Evolutionary conservation across 805 yeast species (phyloP), one percentile per base, ranked within the genome.

Genomic region (Candida oleophila): DNA sequence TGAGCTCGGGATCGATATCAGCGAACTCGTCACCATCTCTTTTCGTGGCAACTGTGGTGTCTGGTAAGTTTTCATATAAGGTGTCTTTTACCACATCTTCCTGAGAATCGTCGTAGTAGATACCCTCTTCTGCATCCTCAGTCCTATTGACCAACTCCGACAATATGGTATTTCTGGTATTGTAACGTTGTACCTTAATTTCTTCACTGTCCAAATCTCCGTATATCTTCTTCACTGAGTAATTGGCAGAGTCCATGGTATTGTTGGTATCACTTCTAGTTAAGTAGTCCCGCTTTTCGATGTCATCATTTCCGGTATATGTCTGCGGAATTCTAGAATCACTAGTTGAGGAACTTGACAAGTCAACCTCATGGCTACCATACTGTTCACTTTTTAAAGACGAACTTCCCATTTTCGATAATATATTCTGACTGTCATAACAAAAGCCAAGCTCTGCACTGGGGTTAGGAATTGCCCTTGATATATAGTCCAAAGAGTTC

Each of bases 1-100:
- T 59, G 15, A 70, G 56, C 52, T 69, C 73, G 1, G 74, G 74
- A 45, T 69, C 75, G 2, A 66, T 47, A 4, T 52, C 50, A 9
- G 53, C 44, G 42, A 66, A 68, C 43, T 68, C 70, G 34, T 56
- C 62, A 2, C 73, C 74, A 43, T 55, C 58, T 39, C 64, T 53
- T 35, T 49, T 58, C 8, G 62, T 54, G 0, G 68, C 66, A 2
- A 65, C 59, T 1, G 53, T 18, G 1, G 56, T 54, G 32, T 57
- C 66, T 0, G 61, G 58, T 20, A 56, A 38, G 8, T 55, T 47
- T 32, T 52, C 52, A 38, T 61, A 37, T 18, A 22, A 34, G 16
- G 40, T 35, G 12, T 36, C 39, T 22, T 36, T 36, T 12, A 19
- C 21, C 11, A 18, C 35, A 4, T 25, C 35, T 19, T 41, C 36